Base-by-base conservation (phyloP, 768 basidiomycete species). In the Mycena olivaceomarginata region DNA sequence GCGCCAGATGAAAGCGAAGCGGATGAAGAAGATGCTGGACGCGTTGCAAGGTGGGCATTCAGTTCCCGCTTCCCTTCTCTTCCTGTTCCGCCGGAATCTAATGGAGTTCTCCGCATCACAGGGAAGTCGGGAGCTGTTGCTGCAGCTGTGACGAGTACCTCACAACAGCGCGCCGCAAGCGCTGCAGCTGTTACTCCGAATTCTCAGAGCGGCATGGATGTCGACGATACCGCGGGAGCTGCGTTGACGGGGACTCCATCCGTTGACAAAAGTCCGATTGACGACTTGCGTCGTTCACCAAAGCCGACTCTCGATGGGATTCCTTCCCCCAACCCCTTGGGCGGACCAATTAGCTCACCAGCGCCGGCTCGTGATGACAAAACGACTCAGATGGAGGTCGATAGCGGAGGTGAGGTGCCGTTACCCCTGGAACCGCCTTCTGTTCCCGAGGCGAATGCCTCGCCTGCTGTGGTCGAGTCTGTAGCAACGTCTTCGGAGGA, bases 341-440 rank as follows among this genome's bases (percentile, higher is more conserved):
- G 9, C 43, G 15, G 11, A 45, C 43, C 43, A 45, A 45, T 10
- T 45, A 15, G 43, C 45, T 45, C 40, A 45, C 43, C 31, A 25
- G 20, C 57, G n/a, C 22, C 39, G 45, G 8, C 67, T 64, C 25
- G 40, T 43, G 45, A 20, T 37, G 67, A 65, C 40, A 53, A 7
- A 31, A 7, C 53, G 7, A 15, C 45, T 20, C 43, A 65, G 40
- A 76, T 76, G 75, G 75, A 66, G 6, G 20, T 70, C 41, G 68
- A 76, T 48, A 39, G 25, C 8, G 13, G 18, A 4, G 41, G 18
- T n/a, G 25, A 25, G 37, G 39, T 31, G 7, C 63, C 67, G 13
- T 13, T 41, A 10, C 53, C 70, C 11, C 25, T 39, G 40, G 56
- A 67, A 6, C 39, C 22, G 45, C 60, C n/a, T 12, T 60, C 20